These are phyloP conservation scores for Aureobasidium lini DNA, from an alignment of 2,329 filamentous ascomycete genomes.

Conservation along the genomic window DNA sequence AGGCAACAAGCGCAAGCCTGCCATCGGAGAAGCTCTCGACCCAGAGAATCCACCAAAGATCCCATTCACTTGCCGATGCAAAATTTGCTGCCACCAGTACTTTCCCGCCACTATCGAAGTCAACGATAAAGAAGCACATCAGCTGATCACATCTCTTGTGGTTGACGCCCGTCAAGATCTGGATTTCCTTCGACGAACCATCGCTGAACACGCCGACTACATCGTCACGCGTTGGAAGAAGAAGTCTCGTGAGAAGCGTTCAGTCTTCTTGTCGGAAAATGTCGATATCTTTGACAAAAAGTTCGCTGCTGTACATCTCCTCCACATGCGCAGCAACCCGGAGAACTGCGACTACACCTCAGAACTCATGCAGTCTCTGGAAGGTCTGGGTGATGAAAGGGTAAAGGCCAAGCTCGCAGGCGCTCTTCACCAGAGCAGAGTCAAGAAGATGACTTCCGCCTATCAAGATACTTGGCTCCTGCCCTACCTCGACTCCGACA, in stretches of 20 bases:
- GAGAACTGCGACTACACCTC: neutral
- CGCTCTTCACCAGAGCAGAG: neutral
- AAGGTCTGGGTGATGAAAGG: neutral
- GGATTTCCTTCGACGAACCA: neutral
- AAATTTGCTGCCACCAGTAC: neutral
- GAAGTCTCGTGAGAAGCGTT: conserved; percentile 1
- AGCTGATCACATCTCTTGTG: neutral
- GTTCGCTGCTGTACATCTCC: neutral
- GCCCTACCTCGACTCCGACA: conserved; percentile 16
- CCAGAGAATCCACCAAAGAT: neutral
- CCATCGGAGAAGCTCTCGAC: neutral
- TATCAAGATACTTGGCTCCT: conserved; percentile 11
- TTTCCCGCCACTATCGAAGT: neutral
- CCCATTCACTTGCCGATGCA: neutral
- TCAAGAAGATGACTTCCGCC: neutral
- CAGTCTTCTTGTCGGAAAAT: neutral
- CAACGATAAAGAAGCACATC: neutral
- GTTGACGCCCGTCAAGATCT: neutral
- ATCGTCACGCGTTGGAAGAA: conserved; percentile 6
- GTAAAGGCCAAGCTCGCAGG: neutral
- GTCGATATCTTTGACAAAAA: neutral
- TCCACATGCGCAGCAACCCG: neutral
- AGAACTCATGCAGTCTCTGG: neutral
- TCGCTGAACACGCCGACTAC: neutral
- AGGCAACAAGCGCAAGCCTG: neutral